Base-by-base conservation (phyloP, 805 yeast species). In the Yarrowia sp. region DNA sequence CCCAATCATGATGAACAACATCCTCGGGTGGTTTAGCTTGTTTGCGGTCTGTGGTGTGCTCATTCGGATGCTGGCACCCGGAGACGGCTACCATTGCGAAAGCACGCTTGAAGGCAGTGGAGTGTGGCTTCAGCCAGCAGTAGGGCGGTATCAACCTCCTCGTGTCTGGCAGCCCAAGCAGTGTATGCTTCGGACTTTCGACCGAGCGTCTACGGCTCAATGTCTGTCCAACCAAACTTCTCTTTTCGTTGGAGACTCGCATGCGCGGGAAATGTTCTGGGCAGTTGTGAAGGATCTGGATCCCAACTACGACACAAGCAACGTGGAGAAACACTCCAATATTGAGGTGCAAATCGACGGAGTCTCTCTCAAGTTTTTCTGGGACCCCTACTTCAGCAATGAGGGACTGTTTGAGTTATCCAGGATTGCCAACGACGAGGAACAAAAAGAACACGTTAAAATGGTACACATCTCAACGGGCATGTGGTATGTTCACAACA, bases 161-260 rank as follows among this genome's bases (percentile, higher is more conserved):
- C 51, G 51, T 32, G 69, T 66, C 65, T 69, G 71, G 71, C 71
- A 69, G 48, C 71, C 71, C 41, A 51, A 65, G 21, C 64, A 66
- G 33, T 69, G 71, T 33, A 65, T 69, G 56, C 65, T 68, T 43
- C 67, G 69, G 62, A 32, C 40, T 35, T 69, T 69, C 59, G 33
- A 59, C 10, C 48, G 61, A 19, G 62, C 49, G 11, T 68, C 68
- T 7, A 66, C 67, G 21, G 46, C 61, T 16, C 28, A 61, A n/a
- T 69, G 71, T 28, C 64, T 69, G 36, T 19, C 30, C 10, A 43
- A 65, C 56, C 62, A 68, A 46, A 65, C 67, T n/a, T 63, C 69
- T 16, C 51, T 69, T 14, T 69, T 69, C 36, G 65, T 67, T 26
- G 71, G 71, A 24, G 71, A 69, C 66, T 69, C 71, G 17, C 67